Conservation (phyloP, 2,329 filamentous ascomycete genomes). For the Phyllosticta citrichinensis region DNA sequence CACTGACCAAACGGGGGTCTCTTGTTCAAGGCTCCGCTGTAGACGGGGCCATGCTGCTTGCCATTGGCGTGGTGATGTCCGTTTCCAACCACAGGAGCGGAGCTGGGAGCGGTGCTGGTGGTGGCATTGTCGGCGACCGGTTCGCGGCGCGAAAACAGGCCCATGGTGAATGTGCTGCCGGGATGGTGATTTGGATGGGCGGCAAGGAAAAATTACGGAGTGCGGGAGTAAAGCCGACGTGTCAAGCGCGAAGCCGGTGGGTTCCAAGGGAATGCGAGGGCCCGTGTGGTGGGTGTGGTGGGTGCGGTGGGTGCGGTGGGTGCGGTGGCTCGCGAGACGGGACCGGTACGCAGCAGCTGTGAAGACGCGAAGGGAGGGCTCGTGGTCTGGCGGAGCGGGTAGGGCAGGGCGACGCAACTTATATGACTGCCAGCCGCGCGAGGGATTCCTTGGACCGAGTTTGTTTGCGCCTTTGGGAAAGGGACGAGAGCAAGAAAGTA, state of each 20-base stretch:
- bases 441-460: not conserved
- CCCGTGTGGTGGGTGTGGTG: not conserved
- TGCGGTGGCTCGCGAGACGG: not conserved
- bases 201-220: not conserved
- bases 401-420: not conserved
- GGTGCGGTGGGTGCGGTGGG: not conserved
- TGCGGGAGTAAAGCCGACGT: not conserved
- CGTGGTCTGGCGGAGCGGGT: not conserved
- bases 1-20: constrained; percentile 57
- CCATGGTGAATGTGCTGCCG: constrained; percentile 18
- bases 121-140: constrained; percentile 25
- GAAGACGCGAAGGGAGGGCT: not conserved
- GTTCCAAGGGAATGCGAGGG: not conserved
- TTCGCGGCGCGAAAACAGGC: constrained; percentile 28
- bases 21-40: constrained; percentile 1
- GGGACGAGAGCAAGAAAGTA: not conserved
- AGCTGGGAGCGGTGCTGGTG: constrained; percentile 23
- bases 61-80: constrained; percentile 4
- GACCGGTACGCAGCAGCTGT: not conserved
- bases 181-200: not conserved
- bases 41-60: not conserved
- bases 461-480: not conserved
- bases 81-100: constrained; percentile 17
- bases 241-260: not conserved
- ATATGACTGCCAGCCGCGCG: not conserved